These are phyloP conservation scores for Colletotrichum brevisporum DNA, from an alignment of 2,329 filamentous ascomycete genomes.

Conservation along the genomic window DNA sequence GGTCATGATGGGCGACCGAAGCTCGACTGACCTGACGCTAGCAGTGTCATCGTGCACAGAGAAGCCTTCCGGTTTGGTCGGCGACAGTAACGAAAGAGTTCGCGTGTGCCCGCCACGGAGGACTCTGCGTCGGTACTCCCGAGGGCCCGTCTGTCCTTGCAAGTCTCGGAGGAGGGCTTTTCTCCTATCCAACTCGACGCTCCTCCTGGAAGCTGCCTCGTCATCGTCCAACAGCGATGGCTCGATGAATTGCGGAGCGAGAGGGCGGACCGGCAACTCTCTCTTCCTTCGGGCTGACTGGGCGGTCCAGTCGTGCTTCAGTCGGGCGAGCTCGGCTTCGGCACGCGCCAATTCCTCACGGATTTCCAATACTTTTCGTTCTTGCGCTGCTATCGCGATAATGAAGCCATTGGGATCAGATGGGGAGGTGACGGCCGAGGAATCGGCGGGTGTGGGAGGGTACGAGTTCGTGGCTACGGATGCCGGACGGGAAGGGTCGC, in stretches of 20 bases:
- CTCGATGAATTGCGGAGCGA: conserved; percentile 40
- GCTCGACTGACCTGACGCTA: conserved; percentile 55
- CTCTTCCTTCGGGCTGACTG: conserved; percentile 85
- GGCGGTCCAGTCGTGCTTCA: conserved; percentile 88
- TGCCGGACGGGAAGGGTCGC: conserved; percentile 65
- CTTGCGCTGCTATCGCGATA: conserved; percentile 91
- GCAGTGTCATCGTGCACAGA: conserved; percentile 61
- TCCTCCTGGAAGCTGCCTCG: conserved; percentile 52
- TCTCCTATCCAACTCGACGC: conserved; percentile 79
- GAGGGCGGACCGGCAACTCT: conserved; percentile 68
- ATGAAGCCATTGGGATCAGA: conserved; percentile 79
- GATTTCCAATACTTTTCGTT: conserved; percentile 90
- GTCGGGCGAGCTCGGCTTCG: conserved; percentile 79
- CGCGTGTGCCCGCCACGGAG: conserved; percentile 77
- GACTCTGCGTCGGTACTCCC: conserved; percentile 68
- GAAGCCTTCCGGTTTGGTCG: conserved; percentile 64
- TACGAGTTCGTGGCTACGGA: conserved; percentile 62
- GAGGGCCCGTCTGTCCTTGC: conserved; percentile 60
- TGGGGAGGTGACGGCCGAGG: conserved; percentile 58
- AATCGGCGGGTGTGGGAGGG: conserved; percentile 66
- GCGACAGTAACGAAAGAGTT: conserved; percentile 86
- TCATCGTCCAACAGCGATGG: conserved; percentile 56
- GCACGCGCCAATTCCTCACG: conserved; percentile 90
- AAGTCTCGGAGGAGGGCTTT: conserved; percentile 71
- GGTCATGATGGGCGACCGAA: conserved; percentile 45